phyloP scores from a whole-genome alignment of 345 rosid species.

The Ricinus communis region DNA sequence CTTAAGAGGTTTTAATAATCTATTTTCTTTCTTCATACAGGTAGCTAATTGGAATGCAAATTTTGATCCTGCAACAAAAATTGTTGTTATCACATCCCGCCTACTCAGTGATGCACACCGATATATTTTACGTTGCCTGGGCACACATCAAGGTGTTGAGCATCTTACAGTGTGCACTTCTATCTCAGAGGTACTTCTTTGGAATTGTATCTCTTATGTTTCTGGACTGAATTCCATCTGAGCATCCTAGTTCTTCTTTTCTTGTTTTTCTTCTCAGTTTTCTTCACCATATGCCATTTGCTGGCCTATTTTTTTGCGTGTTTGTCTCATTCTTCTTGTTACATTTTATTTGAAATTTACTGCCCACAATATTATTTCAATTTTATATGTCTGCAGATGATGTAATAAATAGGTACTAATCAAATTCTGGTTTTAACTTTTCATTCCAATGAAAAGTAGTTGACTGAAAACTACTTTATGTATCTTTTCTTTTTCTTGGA shows the following conservation, averaged over 20 bases:
- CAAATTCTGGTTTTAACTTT: not conserved
- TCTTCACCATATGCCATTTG: not conserved
- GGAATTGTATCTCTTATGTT: constrained; percentile 11
- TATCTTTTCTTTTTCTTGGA: too few species aligned
- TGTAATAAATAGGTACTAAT: not conserved
- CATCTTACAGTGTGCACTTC: constrained; percentile 67
- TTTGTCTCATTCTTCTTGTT: not conserved
- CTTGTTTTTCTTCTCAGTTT: constrained; percentile 6
- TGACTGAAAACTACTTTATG: not conserved
- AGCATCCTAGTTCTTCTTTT: not conserved
- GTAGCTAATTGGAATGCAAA: constrained; percentile 74
- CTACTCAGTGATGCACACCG: constrained; percentile 92
- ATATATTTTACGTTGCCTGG: constrained; percentile 75
- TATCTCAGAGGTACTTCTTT: constrained; percentile 74
- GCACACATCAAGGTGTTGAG: constrained; percentile 52
- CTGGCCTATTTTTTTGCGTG: not conserved
- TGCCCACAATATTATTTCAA: not conserved
- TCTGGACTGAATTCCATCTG: not conserved
- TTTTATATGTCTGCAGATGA: not conserved
- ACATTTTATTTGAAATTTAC: not conserved
- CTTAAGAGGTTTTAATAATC: constrained; percentile 15
- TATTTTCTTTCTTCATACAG: constrained; percentile 34
- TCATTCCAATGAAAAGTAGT: not conserved
- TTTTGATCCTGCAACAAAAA: constrained; percentile 42
- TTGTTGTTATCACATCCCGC: constrained; percentile 76